Evolutionary conservation across 495 filamentous ascomycete genomes (phyloP).

Genomic region (Hypomontagnella monticulosa): DNA sequence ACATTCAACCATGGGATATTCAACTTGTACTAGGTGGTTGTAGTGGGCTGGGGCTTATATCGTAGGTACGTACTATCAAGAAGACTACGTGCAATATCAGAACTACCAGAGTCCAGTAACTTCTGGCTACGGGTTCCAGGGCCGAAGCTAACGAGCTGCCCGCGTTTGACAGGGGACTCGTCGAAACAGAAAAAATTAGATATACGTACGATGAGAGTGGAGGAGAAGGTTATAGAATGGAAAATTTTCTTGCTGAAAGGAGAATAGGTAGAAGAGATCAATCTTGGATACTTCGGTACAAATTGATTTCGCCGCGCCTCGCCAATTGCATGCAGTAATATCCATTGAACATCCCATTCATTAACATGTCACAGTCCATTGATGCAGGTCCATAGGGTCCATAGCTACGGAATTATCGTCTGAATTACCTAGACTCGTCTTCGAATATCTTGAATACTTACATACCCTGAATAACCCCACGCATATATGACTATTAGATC

Average conservation of each 20-base stretch:
- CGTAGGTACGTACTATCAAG: constrained; percentile 5
- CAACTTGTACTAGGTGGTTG: too few relatives aligned
- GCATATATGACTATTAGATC: too few relatives aligned
- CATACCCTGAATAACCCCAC: too few relatives aligned
- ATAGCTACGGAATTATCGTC: too few relatives aligned
- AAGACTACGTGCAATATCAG: neutral
- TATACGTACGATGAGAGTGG: constrained; percentile 23
- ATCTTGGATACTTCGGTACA: neutral
- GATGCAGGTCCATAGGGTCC: neutral
- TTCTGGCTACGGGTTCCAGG: constrained; percentile 26
- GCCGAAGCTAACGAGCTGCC: neutral
- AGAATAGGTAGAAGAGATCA: constrained; percentile 12
- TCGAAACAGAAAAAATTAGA: neutral
- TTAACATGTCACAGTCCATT: neutral
- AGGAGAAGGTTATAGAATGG: constrained; percentile 24
- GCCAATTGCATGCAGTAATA: constrained; percentile 23
- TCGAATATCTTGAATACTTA: too few relatives aligned
- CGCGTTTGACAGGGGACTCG: too few relatives aligned
- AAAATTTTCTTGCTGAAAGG: constrained; percentile 19
- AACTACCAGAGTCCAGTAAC: constrained; percentile 23
- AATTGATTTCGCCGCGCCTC: constrained; percentile 13
- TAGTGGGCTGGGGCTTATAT: neutral
- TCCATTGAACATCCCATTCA: neutral
- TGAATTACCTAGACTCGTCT: too few relatives aligned
- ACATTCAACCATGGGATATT: too few relatives aligned